Conservation (phyloP, 192 early-diverging fungal species). For the Podila clonocystis region DNA sequence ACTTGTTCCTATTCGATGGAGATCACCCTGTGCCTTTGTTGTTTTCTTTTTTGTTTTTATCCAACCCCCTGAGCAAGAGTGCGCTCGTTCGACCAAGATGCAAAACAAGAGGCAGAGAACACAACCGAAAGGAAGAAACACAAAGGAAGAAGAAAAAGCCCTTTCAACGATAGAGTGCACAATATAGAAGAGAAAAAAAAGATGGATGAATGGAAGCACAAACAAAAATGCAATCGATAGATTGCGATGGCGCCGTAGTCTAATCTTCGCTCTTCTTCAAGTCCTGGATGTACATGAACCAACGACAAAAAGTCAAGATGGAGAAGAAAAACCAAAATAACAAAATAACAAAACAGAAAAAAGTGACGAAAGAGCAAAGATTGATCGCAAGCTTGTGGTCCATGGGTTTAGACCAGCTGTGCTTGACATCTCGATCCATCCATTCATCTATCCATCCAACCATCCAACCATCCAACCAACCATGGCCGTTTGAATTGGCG, state of each 20-base stretch:
- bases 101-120: not conserved
- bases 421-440: not conserved
- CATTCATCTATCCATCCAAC: not conserved
- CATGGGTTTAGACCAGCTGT: no score
- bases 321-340: no score
- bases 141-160: not conserved
- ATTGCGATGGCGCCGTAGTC: not conserved
- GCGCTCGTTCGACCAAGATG: not conserved
- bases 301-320: no score
- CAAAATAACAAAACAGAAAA: no score
- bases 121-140: not conserved
- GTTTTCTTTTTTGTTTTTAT: no score
- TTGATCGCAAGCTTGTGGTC: no score
- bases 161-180: not conserved
- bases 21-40: not conserved
- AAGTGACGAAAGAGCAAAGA: no score
- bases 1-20: not conserved
- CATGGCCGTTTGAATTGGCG: not conserved
- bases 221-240: not conserved
- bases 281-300: no score
- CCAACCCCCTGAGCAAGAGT: no score
- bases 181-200: not conserved
- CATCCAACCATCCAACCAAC: not conserved
- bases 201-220: not conserved
- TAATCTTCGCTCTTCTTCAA: no score